A percentile compares a stretch with the other conserved stretches of the same genome.
Evolutionary conservation across 1,139 yeast genomes (phyloP).

Genomic region (Pichia cactophila): DNA sequence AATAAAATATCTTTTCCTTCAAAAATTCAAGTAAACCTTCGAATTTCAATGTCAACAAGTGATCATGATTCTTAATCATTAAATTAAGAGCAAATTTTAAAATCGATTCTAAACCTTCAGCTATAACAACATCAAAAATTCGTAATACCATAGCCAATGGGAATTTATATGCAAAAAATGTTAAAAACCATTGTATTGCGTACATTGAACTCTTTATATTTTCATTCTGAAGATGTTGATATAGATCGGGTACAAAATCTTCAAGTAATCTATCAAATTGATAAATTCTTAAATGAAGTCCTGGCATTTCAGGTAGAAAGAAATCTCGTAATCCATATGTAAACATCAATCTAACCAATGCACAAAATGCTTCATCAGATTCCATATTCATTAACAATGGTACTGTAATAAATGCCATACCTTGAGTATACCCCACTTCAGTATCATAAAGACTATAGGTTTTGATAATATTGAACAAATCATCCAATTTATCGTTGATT

Average conservation of each 20-base stretch:
- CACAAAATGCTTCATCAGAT: slow-evolving; percentile 79
- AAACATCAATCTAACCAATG: slow-evolving; percentile 77
- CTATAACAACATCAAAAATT: slow-evolving; percentile 75
- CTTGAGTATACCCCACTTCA: slow-evolving; percentile 96
- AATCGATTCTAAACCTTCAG: slow-evolving; percentile 83
- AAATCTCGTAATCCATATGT: slow-evolving; percentile 70
- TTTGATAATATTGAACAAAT: slow-evolving; percentile 67
- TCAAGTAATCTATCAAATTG: slow-evolving; percentile 85
- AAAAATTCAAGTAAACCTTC: slow-evolving; percentile 69
- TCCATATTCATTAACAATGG: slow-evolving; percentile 77
- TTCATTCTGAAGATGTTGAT: slow-evolving; percentile 70
- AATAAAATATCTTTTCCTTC: slow-evolving; percentile 71
- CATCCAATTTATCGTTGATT: slow-evolving; percentile 45
- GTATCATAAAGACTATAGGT: slow-evolving; percentile 82
- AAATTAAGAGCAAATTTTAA: slow-evolving; percentile 75
- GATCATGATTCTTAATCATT: slow-evolving; percentile 57
- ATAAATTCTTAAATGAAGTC: slow-evolving; percentile 73
- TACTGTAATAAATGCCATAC: slow-evolving; percentile 88
- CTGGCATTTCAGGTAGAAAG: slow-evolving; percentile 88
- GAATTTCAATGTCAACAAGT: slow-evolving; percentile 54
- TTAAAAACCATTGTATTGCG: slow-evolving; percentile 93
- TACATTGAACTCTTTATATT: slow-evolving; percentile 90
- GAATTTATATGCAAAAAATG: slow-evolving; percentile 88
- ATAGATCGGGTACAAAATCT: slow-evolving; percentile 56
- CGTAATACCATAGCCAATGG: slow-evolving; percentile 79